These are phyloP conservation scores for Poa annua DNA, from an alignment of 176 grass and related monocot species.

Conservation along the genomic window DNA sequence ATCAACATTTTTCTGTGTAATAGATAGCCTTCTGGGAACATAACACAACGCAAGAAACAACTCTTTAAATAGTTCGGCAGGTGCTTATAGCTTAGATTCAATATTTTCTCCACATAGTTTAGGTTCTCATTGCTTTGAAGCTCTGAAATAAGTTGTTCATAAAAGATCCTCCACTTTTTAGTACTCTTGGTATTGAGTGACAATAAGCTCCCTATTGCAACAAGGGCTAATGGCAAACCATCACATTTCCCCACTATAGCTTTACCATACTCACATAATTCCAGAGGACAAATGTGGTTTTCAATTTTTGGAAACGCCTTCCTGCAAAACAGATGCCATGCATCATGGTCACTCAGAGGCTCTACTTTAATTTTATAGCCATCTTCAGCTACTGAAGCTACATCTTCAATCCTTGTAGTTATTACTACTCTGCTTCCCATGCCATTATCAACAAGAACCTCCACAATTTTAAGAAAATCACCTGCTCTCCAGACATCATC, in stretches of 20 bases:
- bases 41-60: conserved; percentile 58
- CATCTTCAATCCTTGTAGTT: conserved; percentile 36
- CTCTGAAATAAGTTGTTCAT: conserved; percentile 59
- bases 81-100: conserved; percentile 58
- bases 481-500: background rate
- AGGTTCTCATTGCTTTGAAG: conserved; percentile 42
- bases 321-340: conserved; percentile 49
- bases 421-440: conserved; percentile 44
- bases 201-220: conserved; percentile 48
- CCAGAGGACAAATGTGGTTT: conserved; percentile 35
- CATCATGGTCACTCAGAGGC: conserved; percentile 23
- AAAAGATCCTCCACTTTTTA: conserved; percentile 41
- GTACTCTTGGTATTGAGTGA: conserved; percentile 14
- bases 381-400: conserved; percentile 48
- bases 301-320: conserved; percentile 46
- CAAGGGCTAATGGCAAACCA: conserved; percentile 59
- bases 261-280: conserved; percentile 25
- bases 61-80: conserved; percentile 58
- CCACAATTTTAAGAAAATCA: background rate
- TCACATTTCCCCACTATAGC: conserved; percentile 54
- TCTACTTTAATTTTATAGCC: conserved; percentile 32
- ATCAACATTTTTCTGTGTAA: conserved; percentile 40
- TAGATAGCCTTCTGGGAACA: conserved; percentile 55
- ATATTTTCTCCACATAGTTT: conserved; percentile 47
- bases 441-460: background rate